Evolutionary conservation across 306 rosid genomes (phyloP), one percentile per base, ranked within the genome.

Genomic region (Vachellia pachyceras): DNA sequence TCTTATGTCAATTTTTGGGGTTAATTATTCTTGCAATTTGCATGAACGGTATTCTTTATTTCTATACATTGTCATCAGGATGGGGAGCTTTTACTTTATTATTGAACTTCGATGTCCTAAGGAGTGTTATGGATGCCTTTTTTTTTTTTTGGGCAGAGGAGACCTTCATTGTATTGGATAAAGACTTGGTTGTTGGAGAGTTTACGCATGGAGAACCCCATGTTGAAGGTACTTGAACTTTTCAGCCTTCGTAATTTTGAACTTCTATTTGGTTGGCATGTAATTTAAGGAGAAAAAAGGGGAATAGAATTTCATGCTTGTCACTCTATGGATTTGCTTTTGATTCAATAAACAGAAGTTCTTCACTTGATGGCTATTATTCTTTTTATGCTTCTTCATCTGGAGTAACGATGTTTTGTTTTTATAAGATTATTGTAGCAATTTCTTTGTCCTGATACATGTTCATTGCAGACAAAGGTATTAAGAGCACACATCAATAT

Each of bases 81-180:
- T 12, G 18, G 5, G 68, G 76, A 13, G 20, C 1, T 60, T 60
- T 12, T 13, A 1, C 2, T 63, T 63, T 0, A 3, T 63, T 13
- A 12, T 33, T 15, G 5, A 7, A 37, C 47, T 45, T 2, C 66
- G 17, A 61, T 58, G 41, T 44, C 12, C 20, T 67, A 23, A 83
- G 41, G 35, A 76, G 18, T 61, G 25, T 84, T 82, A 61, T 57
- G 41, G 37, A 41, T 79, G 73, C 74, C 29, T 72, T 81, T 89
- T 85, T 3, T 46, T 76, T 35, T 72, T 79, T 84, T 85, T 54
- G 7, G 20, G 86, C 94, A 89, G 97, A 93, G 85, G 88, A 90
- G 82, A 95, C 96, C 25, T 95, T 93, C 84, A 88, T 95, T 78
- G 81, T 93, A 23, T 76, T 95, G 87, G 98, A 93, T 49, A 95